Percentiles rank a stretch among this genome's conserved stretches.
Conservation (phyloP, 257 asterid species). For the Coffea eugenioides region DNA sequence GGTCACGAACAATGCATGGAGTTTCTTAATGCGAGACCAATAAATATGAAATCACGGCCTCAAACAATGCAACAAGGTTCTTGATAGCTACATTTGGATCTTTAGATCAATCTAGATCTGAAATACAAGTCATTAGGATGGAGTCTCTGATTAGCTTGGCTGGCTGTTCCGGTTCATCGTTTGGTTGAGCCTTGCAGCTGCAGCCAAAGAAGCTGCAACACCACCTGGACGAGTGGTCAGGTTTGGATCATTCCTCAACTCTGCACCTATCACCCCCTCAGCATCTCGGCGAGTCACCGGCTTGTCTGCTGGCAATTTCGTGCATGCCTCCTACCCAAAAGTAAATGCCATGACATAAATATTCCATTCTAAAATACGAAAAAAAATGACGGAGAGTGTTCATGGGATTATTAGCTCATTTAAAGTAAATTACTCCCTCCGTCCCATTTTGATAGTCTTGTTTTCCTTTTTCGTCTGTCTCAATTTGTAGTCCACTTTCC, state of each 20-base stretch:
- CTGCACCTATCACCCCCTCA: constrained; percentile 94
- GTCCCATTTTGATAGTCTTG: no score
- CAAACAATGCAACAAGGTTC: no score
- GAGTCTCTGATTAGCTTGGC: background rate
- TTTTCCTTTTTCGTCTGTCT: no score
- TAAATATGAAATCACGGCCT: no score
- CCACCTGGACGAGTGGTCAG: constrained; percentile 96
- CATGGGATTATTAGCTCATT: background rate
- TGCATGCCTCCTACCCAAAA: constrained; percentile 66
- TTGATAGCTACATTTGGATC: background rate
- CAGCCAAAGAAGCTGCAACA: constrained; percentile 88
- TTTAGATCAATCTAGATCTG: background rate
- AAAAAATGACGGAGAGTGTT: background rate
- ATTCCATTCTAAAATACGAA: background rate
- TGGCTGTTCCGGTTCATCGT: constrained; percentile 20
- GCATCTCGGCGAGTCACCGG: constrained; percentile 91
- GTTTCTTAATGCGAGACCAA: background rate
- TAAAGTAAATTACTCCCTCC: background rate
- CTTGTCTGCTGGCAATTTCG: constrained; percentile 81
- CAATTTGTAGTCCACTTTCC: no score
- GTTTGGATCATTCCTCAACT: constrained; percentile 88
- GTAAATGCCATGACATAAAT: background rate
- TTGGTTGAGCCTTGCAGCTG: constrained; percentile 94
- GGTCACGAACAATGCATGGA: background rate
- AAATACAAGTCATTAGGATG: background rate